A percentile compares a stretch with the other conserved stretches of the same genome.
phyloP scores from a whole-genome alignment of 2,329 filamentous ascomycete species.

The Davidsoniella virescens region DNA sequence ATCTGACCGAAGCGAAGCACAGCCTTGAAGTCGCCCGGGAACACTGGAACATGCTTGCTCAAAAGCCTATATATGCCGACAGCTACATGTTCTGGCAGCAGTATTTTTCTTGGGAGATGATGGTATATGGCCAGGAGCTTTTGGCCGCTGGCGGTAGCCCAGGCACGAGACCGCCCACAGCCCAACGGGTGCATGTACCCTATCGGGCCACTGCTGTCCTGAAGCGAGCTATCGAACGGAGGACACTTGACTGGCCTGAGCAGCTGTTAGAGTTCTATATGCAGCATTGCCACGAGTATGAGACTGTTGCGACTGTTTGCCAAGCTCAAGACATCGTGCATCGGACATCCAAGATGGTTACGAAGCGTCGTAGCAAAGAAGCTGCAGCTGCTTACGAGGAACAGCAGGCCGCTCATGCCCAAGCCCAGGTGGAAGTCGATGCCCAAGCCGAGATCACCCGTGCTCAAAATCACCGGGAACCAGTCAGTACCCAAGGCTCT shows the following conservation, averaged over 20 bases:
- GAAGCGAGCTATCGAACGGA: conserved; percentile 47
- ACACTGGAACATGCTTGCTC: conserved; percentile 56
- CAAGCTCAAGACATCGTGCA: conserved; percentile 58
- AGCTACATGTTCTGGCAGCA: conserved; percentile 88
- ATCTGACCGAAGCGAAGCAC: conserved; percentile 69
- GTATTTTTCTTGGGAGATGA: conserved; percentile 86
- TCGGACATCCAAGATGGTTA: conserved; percentile 47
- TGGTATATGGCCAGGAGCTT: conserved; percentile 29
- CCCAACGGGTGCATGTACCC: conserved; percentile 35
- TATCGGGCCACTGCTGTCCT: conserved; percentile 61
- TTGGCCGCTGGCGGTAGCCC: conserved; percentile 28
- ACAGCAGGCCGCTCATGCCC: conserved; percentile 16
- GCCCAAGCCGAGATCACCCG: not conserved
- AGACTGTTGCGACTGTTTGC: conserved; percentile 59
- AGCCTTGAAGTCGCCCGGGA: conserved; percentile 60
- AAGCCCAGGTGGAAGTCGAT: conserved; percentile 17
- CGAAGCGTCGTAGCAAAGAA: conserved; percentile 49
- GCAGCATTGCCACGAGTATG: conserved; percentile 79
- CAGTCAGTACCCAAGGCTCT: not conserved
- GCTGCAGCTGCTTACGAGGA: conserved; percentile 36
- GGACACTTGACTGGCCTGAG: conserved; percentile 59
- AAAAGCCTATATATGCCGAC: conserved; percentile 48
- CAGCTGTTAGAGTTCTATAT: conserved; percentile 58
- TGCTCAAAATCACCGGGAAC: not conserved
- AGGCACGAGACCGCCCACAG: conserved; percentile 27